A percentile compares a stretch with the other conserved stretches of the same genome.
Conservation (phyloP, 1,284 basidiomycete species). For the Ustilago trichophora region DNA sequence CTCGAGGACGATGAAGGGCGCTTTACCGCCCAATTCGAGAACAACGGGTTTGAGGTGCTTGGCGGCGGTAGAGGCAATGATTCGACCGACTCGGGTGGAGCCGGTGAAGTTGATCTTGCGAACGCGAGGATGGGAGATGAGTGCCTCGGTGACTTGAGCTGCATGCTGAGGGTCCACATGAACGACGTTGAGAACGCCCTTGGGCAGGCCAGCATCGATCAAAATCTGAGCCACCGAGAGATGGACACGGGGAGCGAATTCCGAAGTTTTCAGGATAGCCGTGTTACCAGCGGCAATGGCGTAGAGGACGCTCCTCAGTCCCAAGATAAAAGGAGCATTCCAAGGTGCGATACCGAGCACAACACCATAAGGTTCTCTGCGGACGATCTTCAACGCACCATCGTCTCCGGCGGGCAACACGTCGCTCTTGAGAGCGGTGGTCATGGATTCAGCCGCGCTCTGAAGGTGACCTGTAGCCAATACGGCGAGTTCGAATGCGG, state of each 20-base stretch:
- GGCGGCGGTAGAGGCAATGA: conserved; percentile 83
- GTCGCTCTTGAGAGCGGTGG: conserved; percentile 36
- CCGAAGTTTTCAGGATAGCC: conserved; percentile 74
- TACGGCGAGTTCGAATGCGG: conserved; percentile 45
- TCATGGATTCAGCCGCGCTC: conserved; percentile 25
- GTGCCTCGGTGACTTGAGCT: conserved; percentile 70
- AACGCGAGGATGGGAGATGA: conserved; percentile 73
- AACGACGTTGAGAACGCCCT: conserved; percentile 73
- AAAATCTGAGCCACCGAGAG: conserved; percentile 70
- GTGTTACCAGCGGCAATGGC: conserved; percentile 76
- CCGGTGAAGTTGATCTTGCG: conserved; percentile 70
- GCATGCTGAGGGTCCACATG: conserved; percentile 71
- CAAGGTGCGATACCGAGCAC: conserved; percentile 54
- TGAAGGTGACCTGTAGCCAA: conserved; percentile 25
- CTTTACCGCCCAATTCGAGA: conserved; percentile 70
- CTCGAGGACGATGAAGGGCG: conserved; percentile 70
- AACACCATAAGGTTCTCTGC: conserved; percentile 47
- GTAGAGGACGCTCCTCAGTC: conserved; percentile 70
- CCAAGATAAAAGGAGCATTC: conserved; percentile 64
- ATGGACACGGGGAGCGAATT: conserved; percentile 72
- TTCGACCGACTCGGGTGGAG: conserved; percentile 77
- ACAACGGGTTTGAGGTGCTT: conserved; percentile 75
- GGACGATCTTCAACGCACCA: conserved; percentile 42
- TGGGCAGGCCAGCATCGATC: conserved; percentile 73
- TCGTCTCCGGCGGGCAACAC: conserved; percentile 28